phyloP scores from a whole-genome alignment of 208 protist species.

The Leishmania tropica region DNA sequence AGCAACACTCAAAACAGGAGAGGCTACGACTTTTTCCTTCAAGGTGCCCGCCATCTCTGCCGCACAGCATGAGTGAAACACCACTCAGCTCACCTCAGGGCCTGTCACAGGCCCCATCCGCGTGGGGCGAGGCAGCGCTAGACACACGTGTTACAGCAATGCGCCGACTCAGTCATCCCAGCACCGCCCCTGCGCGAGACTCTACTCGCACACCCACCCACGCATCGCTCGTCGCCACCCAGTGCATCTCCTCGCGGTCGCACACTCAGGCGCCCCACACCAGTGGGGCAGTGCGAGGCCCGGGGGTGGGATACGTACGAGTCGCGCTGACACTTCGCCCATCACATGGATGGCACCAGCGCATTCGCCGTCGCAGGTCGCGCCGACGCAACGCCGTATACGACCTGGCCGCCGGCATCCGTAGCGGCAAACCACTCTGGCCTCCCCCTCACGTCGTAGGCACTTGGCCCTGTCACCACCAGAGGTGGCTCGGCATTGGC shows the following conservation, averaged over 20 bases:
- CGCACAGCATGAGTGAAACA: neutral
- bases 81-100: neutral
- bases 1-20: neutral
- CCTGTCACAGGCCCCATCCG: neutral
- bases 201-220: too few relatives aligned
- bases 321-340: too few relatives aligned
- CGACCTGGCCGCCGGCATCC: neutral
- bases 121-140: neutral
- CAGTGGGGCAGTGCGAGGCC: too few relatives aligned
- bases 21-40: neutral
- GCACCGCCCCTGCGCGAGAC: too few relatives aligned
- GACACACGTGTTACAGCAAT: neutral
- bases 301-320: too few relatives aligned
- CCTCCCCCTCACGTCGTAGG: neutral
- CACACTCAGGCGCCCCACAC: too few relatives aligned
- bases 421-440: neutral
- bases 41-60: neutral
- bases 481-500: neutral
- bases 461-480: neutral
- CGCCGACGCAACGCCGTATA: too few relatives aligned
- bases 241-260: too few relatives aligned
- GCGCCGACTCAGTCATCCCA: neutral
- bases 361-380: too few relatives aligned
- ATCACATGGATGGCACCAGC: too few relatives aligned
- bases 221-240: too few relatives aligned